Percentiles rank a stretch among this genome's conserved stretches.
phyloP scores from a whole-genome alignment of 2,329 filamentous ascomycete genomes.

The Diaporthe destruens region DNA sequence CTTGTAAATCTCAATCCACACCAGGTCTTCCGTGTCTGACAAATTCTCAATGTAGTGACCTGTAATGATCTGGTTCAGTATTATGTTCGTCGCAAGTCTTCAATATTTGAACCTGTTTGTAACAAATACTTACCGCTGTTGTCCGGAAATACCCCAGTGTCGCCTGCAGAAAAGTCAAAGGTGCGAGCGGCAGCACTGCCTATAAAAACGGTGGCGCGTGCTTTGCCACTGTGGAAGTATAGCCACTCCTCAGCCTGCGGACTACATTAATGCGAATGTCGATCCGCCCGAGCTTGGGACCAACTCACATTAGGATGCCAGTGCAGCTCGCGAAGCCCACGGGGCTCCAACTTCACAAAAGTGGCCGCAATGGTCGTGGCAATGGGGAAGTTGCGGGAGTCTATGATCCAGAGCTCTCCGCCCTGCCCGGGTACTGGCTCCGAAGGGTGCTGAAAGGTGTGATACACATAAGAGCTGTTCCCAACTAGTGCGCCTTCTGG shows the following conservation, averaged over 20 bases:
- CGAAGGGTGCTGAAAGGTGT: constrained; percentile 66
- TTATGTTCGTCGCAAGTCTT: too few species aligned
- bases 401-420: constrained; percentile 73
- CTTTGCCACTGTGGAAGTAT: constrained; percentile 75
- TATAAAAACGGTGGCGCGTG: constrained; percentile 74
- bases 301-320: constrained; percentile 75
- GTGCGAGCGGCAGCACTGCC: constrained; percentile 72
- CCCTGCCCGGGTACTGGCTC: constrained; percentile 71
- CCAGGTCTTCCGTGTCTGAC: constrained; percentile 71
- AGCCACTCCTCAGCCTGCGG: constrained; percentile 75
- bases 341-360: constrained; percentile 73
- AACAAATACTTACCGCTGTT: constrained; percentile 54
- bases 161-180: constrained; percentile 75
- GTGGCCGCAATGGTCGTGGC: constrained; percentile 75
- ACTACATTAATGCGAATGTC: not conserved
- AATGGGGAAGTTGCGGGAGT: constrained; percentile 76
- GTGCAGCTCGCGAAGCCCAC: constrained; percentile 73
- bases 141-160: constrained; percentile 76
- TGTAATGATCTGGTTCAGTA: constrained; percentile 29
- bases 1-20: constrained; percentile 79
- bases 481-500: constrained; percentile 61
- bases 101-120: fast-evolving
- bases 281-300: not conserved
- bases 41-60: constrained; percentile 79
- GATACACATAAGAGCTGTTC: constrained; percentile 74